phyloP scores from a whole-genome alignment of 768 basidiomycete genomes.

The Lentinula aciculospora region DNA sequence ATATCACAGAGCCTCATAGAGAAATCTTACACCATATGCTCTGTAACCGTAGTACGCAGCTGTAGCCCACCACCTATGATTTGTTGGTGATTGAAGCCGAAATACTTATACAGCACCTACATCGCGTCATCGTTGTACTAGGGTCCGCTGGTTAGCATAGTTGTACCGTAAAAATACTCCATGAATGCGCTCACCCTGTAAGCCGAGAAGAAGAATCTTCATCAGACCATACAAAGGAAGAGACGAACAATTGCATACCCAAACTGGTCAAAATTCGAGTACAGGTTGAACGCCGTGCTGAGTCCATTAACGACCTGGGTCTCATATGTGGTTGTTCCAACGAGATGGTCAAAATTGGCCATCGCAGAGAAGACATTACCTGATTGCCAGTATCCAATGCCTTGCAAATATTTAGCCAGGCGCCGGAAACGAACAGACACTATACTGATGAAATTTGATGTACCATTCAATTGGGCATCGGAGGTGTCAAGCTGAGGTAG shows the following conservation, averaged over 20 bases:
- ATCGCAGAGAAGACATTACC: slow-evolving; percentile 47
- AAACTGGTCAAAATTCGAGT: slow-evolving; percentile 37
- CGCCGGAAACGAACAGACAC: background rate
- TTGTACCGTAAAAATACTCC: background rate
- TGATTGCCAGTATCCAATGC: slow-evolving; percentile 47
- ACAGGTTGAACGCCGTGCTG: slow-evolving; percentile 33
- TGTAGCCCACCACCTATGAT: slow-evolving; percentile 45
- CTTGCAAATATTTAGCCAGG: slow-evolving; percentile 16
- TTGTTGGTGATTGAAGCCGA: background rate
- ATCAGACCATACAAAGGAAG: background rate
- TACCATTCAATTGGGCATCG: slow-evolving; percentile 40
- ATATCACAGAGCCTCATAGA: background rate
- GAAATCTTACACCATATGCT: slow-evolving; percentile 27
- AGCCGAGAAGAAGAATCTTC: background rate
- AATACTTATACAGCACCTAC: slow-evolving; percentile 17
- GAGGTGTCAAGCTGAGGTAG: slow-evolving; percentile 27
- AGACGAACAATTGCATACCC: slow-evolving; percentile 21
- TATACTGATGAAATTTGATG: too few relatives aligned
- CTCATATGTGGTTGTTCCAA: slow-evolving; percentile 30
- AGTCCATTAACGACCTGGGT: slow-evolving; percentile 33
- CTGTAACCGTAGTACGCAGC: slow-evolving; percentile 43
- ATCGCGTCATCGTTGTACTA: slow-evolving; percentile 45
- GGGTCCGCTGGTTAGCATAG: background rate
- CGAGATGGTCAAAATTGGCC: slow-evolving; percentile 39
- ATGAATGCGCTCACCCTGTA: background rate